Conservation (phyloP, 306 rosid species). For the Quercus cerris region DNA sequence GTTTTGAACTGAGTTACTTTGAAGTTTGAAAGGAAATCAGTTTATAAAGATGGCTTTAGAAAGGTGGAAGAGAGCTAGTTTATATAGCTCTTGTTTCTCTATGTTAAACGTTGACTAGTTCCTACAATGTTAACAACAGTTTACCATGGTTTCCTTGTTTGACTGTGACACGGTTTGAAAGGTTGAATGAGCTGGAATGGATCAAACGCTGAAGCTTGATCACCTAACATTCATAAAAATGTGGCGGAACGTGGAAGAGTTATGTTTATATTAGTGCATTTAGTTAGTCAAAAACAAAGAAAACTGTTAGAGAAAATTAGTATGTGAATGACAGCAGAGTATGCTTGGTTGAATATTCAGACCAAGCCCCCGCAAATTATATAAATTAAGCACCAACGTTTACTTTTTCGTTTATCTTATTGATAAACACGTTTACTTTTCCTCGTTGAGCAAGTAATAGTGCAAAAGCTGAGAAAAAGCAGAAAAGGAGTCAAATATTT, state of each 20-base stretch:
- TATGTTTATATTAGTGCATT: neutral
- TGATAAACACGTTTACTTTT: no score
- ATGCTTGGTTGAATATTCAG: no score
- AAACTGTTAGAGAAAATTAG: no score
- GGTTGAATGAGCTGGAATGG: slow-evolving; percentile 19
- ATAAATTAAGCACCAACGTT: no score
- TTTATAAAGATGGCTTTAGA: neutral
- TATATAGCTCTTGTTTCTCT: neutral
- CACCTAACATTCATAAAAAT: neutral
- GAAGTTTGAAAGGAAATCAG: neutral
- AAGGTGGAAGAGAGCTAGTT: neutral
- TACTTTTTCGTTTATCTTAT: no score
- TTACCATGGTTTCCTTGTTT: neutral
- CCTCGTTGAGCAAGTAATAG: no score
- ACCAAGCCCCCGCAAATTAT: no score
- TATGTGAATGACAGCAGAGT: no score
- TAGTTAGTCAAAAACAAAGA: neutral
- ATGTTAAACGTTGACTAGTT: neutral
- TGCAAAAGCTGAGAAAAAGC: no score
- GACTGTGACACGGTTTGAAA: slow-evolving; percentile 28
- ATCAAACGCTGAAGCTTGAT: neutral
- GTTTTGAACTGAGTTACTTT: neutral
- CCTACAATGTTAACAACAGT: neutral
- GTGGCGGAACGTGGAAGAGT: neutral
- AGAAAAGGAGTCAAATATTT: no score